These are phyloP conservation scores for Ceratocystis harringtonii DNA, from an alignment of 2,329 filamentous ascomycete genomes.

Conservation along the genomic window DNA sequence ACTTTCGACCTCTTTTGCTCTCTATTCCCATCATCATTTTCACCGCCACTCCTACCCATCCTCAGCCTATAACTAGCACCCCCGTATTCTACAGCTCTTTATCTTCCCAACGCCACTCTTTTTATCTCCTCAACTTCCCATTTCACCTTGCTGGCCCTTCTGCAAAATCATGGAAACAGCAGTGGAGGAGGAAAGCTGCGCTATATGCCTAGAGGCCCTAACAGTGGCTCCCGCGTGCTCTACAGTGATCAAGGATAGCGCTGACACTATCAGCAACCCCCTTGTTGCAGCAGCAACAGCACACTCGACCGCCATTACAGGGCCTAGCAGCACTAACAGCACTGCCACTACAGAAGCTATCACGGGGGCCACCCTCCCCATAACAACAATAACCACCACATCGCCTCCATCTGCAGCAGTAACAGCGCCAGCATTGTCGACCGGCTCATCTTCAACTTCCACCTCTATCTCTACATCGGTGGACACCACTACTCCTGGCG, in stretches of 20 bases:
- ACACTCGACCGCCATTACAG: neutral
- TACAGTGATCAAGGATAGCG: conserved; percentile 19
- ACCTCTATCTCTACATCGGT: neutral
- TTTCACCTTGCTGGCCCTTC: neutral
- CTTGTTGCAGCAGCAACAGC: conserved; percentile 16
- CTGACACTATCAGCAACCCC: conserved; percentile 20
- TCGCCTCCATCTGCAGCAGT: neutral
- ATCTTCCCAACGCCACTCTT: neutral
- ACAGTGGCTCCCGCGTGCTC: neutral
- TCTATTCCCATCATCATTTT: neutral
- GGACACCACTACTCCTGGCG: conserved; percentile 19
- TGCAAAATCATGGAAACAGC: conserved; percentile 5
- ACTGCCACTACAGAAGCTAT: neutral
- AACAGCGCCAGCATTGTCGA: neutral
- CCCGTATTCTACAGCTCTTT: neutral
- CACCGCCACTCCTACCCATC: neutral
- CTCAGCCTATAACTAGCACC: neutral
- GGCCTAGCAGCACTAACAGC: neutral
- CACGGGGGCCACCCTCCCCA: neutral
- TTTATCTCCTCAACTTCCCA: neutral
- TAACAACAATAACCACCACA: neutral
- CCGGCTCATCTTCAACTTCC: neutral
- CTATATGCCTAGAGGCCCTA: conserved; percentile 11
- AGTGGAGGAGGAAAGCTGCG: conserved; percentile 9
- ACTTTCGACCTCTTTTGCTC: neutral